Evolutionary conservation across 2,329 filamentous ascomycete genomes (phyloP).

Genomic region (Fusarium pininemorale): DNA sequence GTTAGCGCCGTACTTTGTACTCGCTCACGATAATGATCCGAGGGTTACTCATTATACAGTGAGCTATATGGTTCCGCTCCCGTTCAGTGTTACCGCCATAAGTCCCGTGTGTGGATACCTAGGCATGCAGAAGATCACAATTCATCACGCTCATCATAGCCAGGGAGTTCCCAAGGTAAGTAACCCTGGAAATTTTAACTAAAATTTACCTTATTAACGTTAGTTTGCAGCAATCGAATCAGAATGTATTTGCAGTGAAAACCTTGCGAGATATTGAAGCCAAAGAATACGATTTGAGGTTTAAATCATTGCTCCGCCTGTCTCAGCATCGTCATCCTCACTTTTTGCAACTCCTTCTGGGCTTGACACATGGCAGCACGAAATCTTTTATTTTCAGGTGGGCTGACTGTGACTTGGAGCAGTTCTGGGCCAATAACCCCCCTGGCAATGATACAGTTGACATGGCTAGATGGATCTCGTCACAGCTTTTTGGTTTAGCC

Average conservation of each 20-base stretch:
- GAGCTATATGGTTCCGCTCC: not conserved
- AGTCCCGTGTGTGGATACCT: not conserved
- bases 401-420: not conserved
- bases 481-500: not conserved
- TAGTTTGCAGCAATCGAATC: not conserved
- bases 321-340: not conserved
- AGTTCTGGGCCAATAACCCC: not conserved
- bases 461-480: not conserved
- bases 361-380: not conserved
- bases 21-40: not conserved
- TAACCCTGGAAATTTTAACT: fast-evolving
- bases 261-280: not conserved
- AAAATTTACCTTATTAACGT: not conserved
- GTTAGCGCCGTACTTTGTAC: not conserved
- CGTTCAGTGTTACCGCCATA: not conserved
- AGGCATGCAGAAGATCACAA: not conserved
- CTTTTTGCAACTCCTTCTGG: not conserved
- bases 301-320: fast-evolving
- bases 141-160: not conserved
- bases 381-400: not conserved
- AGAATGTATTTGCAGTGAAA: not conserved
- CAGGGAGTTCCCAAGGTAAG: not conserved
- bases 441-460: not conserved
- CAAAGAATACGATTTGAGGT: not conserved
- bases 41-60: fast-evolving